phyloP scores from a whole-genome alignment of 1,284 basidiomycete species.

The Irpex lacteus region DNA sequence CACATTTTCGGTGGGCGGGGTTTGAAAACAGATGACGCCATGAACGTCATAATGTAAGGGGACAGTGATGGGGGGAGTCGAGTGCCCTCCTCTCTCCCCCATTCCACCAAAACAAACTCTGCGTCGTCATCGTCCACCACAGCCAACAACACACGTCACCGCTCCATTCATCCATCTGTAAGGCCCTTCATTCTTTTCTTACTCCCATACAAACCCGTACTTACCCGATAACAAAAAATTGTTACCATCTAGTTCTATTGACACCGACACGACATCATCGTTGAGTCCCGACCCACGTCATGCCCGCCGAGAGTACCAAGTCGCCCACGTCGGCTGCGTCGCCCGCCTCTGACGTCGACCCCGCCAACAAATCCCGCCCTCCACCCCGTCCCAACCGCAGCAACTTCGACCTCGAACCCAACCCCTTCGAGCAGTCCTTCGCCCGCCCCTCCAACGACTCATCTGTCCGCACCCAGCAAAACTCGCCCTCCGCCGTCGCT shows the following conservation, averaged over 20 bases:
- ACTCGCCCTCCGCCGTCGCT: conserved; percentile 35
- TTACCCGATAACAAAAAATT: background rate
- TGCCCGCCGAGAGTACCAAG: background rate
- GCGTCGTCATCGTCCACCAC: background rate
- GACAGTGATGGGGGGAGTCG: background rate
- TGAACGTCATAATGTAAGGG: conserved; percentile 2
- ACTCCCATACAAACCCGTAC: background rate
- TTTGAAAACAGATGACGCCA: background rate
- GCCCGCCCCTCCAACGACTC: conserved; percentile 48
- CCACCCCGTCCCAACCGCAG: conserved; percentile 46
- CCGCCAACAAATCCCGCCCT: conserved; percentile 15
- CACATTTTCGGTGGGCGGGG: background rate
- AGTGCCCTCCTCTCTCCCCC: conserved; percentile 2
- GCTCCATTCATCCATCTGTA: background rate
- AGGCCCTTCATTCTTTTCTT: background rate
- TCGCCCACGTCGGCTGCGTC: background rate
- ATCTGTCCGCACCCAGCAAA: conserved; percentile 41
- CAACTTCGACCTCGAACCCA: conserved; percentile 86
- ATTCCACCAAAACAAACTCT: background rate
- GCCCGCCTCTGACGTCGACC: conserved; percentile 9
- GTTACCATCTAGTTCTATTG: background rate
- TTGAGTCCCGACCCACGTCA: background rate
- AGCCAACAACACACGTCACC: background rate
- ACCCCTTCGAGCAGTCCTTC: conserved; percentile 97
- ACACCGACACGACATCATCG: conserved; percentile 4